Conservation (phyloP, 2,329 filamentous ascomycete species). For the Epichloe sp. region DNA sequence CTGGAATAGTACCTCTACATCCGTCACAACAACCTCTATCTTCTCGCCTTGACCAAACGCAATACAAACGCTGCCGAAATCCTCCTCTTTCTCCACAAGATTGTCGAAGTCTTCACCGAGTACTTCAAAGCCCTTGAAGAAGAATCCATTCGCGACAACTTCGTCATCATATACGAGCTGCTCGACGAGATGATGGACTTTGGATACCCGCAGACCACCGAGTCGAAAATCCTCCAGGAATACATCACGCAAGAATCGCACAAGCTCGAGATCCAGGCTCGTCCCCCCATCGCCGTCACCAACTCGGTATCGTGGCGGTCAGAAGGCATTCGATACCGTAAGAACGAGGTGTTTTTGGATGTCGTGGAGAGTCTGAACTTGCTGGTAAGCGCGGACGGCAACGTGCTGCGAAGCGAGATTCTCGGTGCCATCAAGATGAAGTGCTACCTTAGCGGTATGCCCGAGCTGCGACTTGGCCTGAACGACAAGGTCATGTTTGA, state of each 20-base stretch:
- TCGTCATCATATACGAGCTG: conserved; percentile 97
- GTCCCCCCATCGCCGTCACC: conserved; percentile 96
- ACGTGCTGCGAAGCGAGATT: conserved; percentile 91
- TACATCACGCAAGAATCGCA: conserved; percentile 99
- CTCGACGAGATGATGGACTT: conserved; percentile 99
- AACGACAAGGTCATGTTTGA: conserved; percentile 99
- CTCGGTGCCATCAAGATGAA: conserved; percentile 99
- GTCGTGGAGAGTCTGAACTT: conserved; percentile 95
- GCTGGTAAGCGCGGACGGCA: conserved; percentile 85
- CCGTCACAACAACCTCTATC: conserved; percentile 96
- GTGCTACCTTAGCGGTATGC: conserved; percentile 97
- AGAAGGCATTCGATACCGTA: conserved; percentile 94
- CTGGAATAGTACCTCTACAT: conserved; percentile 82
- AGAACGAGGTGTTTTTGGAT: conserved; percentile 98
- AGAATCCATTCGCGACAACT: conserved; percentile 97
- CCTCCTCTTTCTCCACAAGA: conserved; percentile 91
- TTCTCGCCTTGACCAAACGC: conserved; percentile 93
- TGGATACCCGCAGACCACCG: conserved; percentile 95
- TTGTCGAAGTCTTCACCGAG: conserved; percentile 98
- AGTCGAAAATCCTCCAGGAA: conserved; percentile 96
- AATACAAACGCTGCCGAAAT: conserved; percentile 99
- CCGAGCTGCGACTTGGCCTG: conserved; percentile 80
- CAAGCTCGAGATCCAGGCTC: conserved; percentile 92
- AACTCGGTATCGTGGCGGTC: conserved; percentile 97
- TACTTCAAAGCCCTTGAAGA: conserved; percentile 99